Evolutionary conservation across 2,329 filamentous ascomycete genomes (phyloP).

Genomic region (Calonectria pseudoreteaudii): DNA sequence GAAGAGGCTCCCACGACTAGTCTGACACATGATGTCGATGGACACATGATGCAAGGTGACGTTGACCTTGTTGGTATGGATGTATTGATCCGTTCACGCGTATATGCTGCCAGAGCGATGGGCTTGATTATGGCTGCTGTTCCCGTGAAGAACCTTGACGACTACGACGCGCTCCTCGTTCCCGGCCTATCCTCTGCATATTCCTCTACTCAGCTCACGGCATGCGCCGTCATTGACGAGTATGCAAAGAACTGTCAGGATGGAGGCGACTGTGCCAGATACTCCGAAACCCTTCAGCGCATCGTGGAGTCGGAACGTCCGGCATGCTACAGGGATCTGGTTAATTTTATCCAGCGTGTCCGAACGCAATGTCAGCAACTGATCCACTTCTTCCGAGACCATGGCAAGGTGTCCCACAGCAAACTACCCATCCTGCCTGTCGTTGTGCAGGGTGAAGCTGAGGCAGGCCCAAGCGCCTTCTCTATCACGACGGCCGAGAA

Average conservation of each 20-base stretch:
- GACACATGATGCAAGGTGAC: constrained; percentile 97
- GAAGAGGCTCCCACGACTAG: constrained; percentile 73
- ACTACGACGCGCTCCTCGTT: constrained; percentile 74
- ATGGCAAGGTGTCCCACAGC: constrained; percentile 81
- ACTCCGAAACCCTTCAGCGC: constrained; percentile 74
- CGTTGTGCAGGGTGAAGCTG: constrained; percentile 91
- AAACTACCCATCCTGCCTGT: constrained; percentile 87
- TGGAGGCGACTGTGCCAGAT: constrained; percentile 60
- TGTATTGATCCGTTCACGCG: constrained; percentile 86
- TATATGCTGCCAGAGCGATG: constrained; percentile 88
- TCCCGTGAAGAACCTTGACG: constrained; percentile 71
- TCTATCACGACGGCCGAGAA: constrained; percentile 89
- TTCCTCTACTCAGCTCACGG: constrained; percentile 87
- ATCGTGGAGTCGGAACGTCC: constrained; percentile 88
- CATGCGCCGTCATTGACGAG: constrained; percentile 88
- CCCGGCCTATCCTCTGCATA: constrained; percentile 77
- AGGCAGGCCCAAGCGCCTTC: constrained; percentile 93
- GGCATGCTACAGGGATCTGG: constrained; percentile 86
- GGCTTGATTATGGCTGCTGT: constrained; percentile 85
- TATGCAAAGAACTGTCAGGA: constrained; percentile 74
- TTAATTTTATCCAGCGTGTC: constrained; percentile 89
- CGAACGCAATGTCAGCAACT: constrained; percentile 92
- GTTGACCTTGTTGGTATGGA: constrained; percentile 94
- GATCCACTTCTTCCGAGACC: constrained; percentile 90
- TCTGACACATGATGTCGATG: constrained; percentile 95